Conservation (phyloP, 2,329 filamentous ascomycete genomes). For the Colletotrichum filicis region DNA sequence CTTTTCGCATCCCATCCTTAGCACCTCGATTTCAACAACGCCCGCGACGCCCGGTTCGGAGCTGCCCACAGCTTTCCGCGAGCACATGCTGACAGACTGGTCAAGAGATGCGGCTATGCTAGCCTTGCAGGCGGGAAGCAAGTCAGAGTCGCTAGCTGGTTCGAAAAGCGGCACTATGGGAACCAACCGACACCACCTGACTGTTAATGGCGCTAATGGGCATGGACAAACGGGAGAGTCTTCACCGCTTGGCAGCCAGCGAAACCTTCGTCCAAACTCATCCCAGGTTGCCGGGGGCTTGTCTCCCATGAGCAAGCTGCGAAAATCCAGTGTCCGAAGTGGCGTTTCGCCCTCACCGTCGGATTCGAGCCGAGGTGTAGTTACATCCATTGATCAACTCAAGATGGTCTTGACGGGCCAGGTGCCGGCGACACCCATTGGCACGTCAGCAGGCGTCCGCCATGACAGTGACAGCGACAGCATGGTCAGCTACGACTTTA, state of each 20-base stretch:
- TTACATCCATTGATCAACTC: constrained; percentile 72
- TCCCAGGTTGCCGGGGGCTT: constrained; percentile 43
- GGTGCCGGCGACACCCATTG: constrained; percentile 50
- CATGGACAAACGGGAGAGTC: constrained; percentile 50
- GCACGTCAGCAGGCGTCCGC: constrained; percentile 51
- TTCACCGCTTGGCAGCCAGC: constrained; percentile 64
- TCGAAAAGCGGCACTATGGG: constrained; percentile 74
- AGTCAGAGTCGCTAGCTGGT: constrained; percentile 79
- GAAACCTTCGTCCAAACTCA: constrained; percentile 62
- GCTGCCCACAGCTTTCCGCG: constrained; percentile 74
- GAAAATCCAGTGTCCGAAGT: constrained; percentile 66
- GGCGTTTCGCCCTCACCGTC: constrained; percentile 57
- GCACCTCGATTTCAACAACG: constrained; percentile 54
- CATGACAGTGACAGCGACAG: constrained; percentile 72
- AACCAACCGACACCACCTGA: constrained; percentile 65
- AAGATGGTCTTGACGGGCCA: constrained; percentile 70
- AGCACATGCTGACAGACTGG: constrained; percentile 85
- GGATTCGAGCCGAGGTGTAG: constrained; percentile 58
- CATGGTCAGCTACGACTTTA: constrained; percentile 76
- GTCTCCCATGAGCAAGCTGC: constrained; percentile 53
- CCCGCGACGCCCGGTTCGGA: constrained; percentile 58
- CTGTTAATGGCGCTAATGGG: constrained; percentile 59
- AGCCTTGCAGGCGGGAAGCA: constrained; percentile 74
- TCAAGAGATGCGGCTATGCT: constrained; percentile 78
- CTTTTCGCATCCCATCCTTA: constrained; percentile 71